Base-by-base conservation (phyloP, 139 green algal species). In the Auxenochlorella protothecoides region DNA sequence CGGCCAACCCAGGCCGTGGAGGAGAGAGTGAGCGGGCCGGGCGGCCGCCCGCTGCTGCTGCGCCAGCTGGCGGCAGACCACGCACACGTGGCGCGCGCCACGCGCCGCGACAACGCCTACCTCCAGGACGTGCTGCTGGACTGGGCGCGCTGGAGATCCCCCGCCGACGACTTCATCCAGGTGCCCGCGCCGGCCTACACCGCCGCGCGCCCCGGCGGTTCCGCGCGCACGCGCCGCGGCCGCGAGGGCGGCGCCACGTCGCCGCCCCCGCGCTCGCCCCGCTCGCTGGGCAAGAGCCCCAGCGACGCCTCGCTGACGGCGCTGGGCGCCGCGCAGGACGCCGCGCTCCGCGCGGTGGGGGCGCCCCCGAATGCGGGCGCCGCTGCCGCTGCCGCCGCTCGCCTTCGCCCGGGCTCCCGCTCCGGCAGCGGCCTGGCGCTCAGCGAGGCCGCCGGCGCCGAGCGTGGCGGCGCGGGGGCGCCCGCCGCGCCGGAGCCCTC, bases 131-230 rank as follows among this genome's bases (percentile, higher is more conserved):
- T 83, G 16, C 69, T 83, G 52, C 70, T 83, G 55, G 73, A 83
- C 65, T 83, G 73, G 73, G 14, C 68, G 57, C 72, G 78, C 44
- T 83, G 78, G 78, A 14, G 51, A 14, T 69, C 53, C 55, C 78
- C 78, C 13, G 78, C 78, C 2, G 78, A 83, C 67, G 73, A 83
- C 11, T 83, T 74, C 63, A 79, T 83, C 57, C 68, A 73, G 6
- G 57, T 80, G 27, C 55, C 56, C 12, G 12, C 70, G 6, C 13
- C 55, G 9, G 15, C 27, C 68, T 66, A 68, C n/a, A 56, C 68
- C 8, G 13, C 9, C 8, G 9, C 68, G 3, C 52, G 68, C 12
- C 59, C 59, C 12, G 59, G 59, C 59, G 59, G 59, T n/a, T 64
- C 59, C 59, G 12, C 59, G 59, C 59, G 66, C 54, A 53, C 54